phyloP scores from a whole-genome alignment of 2,329 filamentous ascomycete species.

The Westerdykella sp. region DNA sequence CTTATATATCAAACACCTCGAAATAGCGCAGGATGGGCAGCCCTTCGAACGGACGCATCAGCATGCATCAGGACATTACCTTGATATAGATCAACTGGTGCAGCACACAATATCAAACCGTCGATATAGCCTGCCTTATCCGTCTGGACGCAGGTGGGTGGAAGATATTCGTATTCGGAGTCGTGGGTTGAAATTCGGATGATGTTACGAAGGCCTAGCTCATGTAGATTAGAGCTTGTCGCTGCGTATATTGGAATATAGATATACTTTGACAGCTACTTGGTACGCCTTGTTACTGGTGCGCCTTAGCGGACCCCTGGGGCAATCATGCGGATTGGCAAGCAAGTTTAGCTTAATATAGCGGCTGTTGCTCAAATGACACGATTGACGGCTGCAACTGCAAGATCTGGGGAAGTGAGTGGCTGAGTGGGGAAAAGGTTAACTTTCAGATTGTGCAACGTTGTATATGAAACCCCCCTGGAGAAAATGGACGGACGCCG shows the following conservation, averaged over 20 bases:
- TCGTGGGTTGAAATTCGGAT: constrained; percentile 1
- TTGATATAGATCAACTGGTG: background rate
- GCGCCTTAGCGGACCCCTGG: constrained; percentile 3
- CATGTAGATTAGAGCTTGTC: constrained; percentile 5
- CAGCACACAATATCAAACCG: constrained; percentile 5
- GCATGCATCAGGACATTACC: too few relatives aligned
- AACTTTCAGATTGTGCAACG: constrained; percentile 12
- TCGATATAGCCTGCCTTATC: constrained; percentile 3
- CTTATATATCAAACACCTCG: too few relatives aligned
- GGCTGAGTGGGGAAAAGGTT: constrained; percentile 5
- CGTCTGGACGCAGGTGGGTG: constrained; percentile 3
- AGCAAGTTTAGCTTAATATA: constrained; percentile 13
- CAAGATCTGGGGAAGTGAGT: constrained; percentile 12
- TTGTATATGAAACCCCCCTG: constrained; percentile 24
- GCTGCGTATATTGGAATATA: constrained; percentile 7
- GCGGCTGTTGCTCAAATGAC: constrained; percentile 8
- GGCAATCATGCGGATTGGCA: constrained; percentile 8
- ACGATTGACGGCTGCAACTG: constrained; percentile 11
- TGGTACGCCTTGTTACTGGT: constrained; percentile 4
- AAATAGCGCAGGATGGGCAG: too few relatives aligned
- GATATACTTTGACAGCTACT: constrained; percentile 6
- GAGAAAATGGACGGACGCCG: constrained; percentile 10
- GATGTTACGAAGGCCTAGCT: constrained; percentile 1
- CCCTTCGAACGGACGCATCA: too few relatives aligned
- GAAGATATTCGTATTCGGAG: constrained; percentile 11